Evolutionary conservation across 1,284 basidiomycete genomes (phyloP).

Genomic region (Tilletia setariae): DNA sequence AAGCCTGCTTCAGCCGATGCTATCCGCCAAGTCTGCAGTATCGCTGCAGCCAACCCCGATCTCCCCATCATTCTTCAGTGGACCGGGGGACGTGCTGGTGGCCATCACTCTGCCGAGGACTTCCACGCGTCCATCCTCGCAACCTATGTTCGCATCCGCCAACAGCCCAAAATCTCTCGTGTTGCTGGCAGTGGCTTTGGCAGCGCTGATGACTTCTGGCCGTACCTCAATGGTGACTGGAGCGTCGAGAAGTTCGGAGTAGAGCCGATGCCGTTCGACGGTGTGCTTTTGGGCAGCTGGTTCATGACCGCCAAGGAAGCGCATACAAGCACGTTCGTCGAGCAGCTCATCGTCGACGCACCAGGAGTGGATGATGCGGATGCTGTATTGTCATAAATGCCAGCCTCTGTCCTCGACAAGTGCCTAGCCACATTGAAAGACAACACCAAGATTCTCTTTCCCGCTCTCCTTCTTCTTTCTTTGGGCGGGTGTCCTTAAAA

Average conservation of each 20-base stretch:
- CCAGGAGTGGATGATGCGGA: constrained; percentile 83
- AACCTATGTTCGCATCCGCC: constrained; percentile 85
- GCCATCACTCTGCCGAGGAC: constrained; percentile 96
- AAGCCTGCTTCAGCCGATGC: constrained; percentile 97
- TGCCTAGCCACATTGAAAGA: too few species aligned
- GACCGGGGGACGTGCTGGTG: constrained; percentile 98
- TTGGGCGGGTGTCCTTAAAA: constrained; percentile 91
- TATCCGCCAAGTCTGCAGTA: constrained; percentile 93
- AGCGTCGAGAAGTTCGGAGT: too few species aligned
- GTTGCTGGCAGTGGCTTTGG: too few species aligned
- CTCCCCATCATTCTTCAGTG: constrained; percentile 98
- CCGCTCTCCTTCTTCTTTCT: constrained; percentile 90
- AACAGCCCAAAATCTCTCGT: constrained; percentile 81
- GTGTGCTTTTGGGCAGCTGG: too few species aligned
- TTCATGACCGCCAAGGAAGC: too few species aligned
- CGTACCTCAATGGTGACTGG: too few species aligned
- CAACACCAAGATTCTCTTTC: too few species aligned
- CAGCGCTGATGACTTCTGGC: too few species aligned
- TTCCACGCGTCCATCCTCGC: constrained; percentile 93
- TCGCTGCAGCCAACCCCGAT: constrained; percentile 87
- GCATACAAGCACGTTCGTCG: too few species aligned
- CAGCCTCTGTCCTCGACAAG: too few species aligned
- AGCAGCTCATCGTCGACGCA: constrained; percentile 92
- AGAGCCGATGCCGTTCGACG: too few species aligned
- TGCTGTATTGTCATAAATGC: too few species aligned